Evolutionary conservation across 2,329 filamentous ascomycete species (phyloP).

Genomic region (Dendrostoma leiphaemia): DNA sequence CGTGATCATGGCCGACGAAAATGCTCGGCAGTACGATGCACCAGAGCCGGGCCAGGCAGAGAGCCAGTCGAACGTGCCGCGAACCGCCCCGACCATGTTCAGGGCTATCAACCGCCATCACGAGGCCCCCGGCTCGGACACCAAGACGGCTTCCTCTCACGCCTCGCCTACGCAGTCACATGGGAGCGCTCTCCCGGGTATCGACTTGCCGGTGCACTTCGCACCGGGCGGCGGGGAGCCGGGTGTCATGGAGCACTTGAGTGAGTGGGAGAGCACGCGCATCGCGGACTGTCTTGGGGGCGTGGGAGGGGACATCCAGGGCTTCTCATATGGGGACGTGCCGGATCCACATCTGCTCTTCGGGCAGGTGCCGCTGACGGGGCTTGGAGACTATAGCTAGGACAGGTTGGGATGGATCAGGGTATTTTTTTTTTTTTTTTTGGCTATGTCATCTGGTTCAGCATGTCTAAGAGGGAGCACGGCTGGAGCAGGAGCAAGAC

Average conservation of each 20-base stretch:
- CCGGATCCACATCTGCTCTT: conserved; percentile 3
- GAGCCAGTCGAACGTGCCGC: conserved; percentile 24
- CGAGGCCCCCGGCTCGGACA: background rate
- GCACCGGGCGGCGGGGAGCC: background rate
- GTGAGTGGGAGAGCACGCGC: conserved; percentile 19
- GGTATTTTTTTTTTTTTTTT: background rate
- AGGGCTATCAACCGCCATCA: conserved; percentile 35
- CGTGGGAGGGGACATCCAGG: conserved; percentile 19
- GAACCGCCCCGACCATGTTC: conserved; percentile 33
- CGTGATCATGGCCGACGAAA: conserved; percentile 34
- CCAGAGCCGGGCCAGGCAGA: conserved; percentile 26
- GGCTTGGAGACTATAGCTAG: background rate
- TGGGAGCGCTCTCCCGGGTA: background rate
- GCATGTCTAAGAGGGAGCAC: no score
- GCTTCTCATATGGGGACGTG: conserved; percentile 16
- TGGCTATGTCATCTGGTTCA: no score
- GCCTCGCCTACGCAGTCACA: conserved; percentile 26
- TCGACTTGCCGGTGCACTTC: background rate
- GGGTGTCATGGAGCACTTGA: background rate
- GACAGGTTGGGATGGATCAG: background rate
- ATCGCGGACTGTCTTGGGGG: conserved; percentile 25
- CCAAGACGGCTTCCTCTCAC: conserved; percentile 29
- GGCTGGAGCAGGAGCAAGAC: no score
- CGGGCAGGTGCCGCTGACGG: conserved; percentile 4
- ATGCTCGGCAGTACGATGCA: conserved; percentile 19